Percentiles rank a stretch among this genome's conserved stretches.
These are phyloP conservation scores for Lactarius sanguifluus DNA, from an alignment of 768 basidiomycete species.

Conservation along the genomic window DNA sequence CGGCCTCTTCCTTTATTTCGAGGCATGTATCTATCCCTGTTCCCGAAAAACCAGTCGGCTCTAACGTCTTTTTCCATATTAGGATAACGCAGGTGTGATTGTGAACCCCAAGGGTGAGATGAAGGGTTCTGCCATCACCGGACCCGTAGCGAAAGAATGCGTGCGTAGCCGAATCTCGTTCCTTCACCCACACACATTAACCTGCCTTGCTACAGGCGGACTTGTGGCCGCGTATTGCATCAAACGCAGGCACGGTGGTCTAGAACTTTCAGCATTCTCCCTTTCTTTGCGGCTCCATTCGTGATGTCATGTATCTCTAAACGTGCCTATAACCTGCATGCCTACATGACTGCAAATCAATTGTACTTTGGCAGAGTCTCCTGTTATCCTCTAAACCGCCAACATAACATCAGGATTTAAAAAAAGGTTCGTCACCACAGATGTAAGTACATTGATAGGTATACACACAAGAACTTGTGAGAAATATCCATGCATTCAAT, in stretches of 20 bases:
- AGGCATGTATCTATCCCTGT: slow-evolving; percentile 48
- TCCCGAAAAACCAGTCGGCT: not conserved
- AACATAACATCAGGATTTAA: not conserved
- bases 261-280: slow-evolving; percentile 39
- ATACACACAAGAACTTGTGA: not conserved
- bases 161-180: slow-evolving; percentile 47
- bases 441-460: slow-evolving; percentile 23
- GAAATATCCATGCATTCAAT: slow-evolving; percentile 3
- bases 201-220: slow-evolving; percentile 61
- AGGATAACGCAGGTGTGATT: slow-evolving; percentile 96
- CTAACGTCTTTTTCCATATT: slow-evolving; percentile 2
- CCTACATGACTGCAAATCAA: slow-evolving; percentile 13
- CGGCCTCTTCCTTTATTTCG: slow-evolving; percentile 98
- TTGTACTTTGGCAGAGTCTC: not conserved
- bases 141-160: slow-evolving; percentile 99
- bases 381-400: not conserved
- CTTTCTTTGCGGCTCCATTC: slow-evolving; percentile 26
- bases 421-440: slow-evolving; percentile 7
- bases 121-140: slow-evolving; percentile 98
- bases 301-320: slow-evolving; percentile 29
- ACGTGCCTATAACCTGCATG: slow-evolving; percentile 21
- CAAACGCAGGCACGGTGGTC: slow-evolving; percentile 98
- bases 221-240: slow-evolving; percentile 98
- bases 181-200: slow-evolving; percentile 11
- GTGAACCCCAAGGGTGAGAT: slow-evolving; percentile 99